Evolutionary conservation across 176 grass and related monocot species (phyloP).

Genomic region (Hsuehochloa calcarea): DNA sequence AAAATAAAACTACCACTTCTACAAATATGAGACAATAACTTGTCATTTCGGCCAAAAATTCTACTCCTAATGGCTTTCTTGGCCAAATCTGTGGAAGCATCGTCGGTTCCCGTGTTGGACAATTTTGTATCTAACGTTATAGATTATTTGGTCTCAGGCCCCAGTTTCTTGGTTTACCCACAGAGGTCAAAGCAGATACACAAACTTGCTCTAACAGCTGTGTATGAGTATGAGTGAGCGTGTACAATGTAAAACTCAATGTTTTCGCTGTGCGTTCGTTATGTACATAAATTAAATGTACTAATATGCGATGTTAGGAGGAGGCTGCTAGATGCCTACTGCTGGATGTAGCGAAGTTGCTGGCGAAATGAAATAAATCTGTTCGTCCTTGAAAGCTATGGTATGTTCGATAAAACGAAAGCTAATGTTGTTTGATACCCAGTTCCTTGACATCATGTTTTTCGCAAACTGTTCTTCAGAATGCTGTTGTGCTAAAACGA

Average conservation of each 20-base stretch:
- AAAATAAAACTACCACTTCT: too few species aligned
- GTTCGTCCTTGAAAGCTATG: not conserved
- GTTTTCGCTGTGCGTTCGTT: not conserved
- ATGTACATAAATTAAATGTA: conserved; percentile 29
- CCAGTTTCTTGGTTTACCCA: not conserved
- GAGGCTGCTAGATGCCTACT: not conserved
- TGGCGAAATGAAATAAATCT: not conserved
- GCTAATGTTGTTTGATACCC: not conserved
- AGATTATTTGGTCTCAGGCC: not conserved
- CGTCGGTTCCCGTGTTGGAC: not conserved
- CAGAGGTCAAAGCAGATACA: not conserved
- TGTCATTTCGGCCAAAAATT: too few species aligned
- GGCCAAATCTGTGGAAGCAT: not conserved
- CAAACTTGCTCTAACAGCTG: conserved; percentile 8
- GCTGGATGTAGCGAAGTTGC: not conserved
- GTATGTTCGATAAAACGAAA: not conserved
- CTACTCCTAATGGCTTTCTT: not conserved
- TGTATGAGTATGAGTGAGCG: conserved; percentile 5
- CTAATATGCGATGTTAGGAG: not conserved
- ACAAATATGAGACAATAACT: too few species aligned
- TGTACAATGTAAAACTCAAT: not conserved
- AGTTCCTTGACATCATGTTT: not conserved
- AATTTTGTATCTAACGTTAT: conserved; percentile 13
- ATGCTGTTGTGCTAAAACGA: not conserved
- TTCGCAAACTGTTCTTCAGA: not conserved